Evolutionary conservation across 2,329 filamentous ascomycete species (phyloP).

Genomic region (Xylogone sp.): DNA sequence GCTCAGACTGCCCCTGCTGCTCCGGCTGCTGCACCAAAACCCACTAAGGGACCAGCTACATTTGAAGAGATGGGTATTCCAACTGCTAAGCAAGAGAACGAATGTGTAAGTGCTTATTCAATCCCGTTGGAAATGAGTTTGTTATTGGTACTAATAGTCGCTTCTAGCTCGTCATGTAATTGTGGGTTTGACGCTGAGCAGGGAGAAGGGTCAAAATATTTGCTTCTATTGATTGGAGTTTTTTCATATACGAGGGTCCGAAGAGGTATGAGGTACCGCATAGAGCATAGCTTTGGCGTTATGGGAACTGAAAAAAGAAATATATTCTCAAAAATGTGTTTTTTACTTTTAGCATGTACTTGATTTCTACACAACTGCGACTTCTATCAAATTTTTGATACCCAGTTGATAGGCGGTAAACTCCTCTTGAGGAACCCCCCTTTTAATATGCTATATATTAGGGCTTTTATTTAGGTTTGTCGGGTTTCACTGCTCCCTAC

Average conservation of each 20-base stretch:
- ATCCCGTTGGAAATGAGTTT: neutral
- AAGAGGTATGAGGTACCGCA: neutral
- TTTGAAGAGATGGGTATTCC: constrained; percentile 99
- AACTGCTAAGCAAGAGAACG: constrained; percentile 73
- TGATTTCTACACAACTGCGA: neutral
- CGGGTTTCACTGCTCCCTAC: too few species aligned
- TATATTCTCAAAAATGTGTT: neutral
- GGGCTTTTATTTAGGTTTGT: neutral
- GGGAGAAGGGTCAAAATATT: neutral
- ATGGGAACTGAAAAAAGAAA: neutral
- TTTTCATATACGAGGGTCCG: neutral
- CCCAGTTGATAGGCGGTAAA: neutral
- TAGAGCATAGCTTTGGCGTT: neutral
- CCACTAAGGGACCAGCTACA: constrained; percentile 72
- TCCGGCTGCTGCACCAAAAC: constrained; percentile 14
- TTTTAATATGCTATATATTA: neutral
- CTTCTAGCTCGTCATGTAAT: constrained; percentile 26
- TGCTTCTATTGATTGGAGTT: neutral
- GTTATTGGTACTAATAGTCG: constrained; percentile 4
- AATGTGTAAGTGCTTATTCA: constrained; percentile 62
- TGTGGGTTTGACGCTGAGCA: neutral
- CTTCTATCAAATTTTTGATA: neutral
- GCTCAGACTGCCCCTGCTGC: constrained; percentile 10
- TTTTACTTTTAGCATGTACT: neutral
- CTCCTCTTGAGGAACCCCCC: neutral